A percentile compares a stretch with the other conserved stretches of the same genome.
Conservation (phyloP, 805 yeast species). For the Teunomyces tritomae region DNA sequence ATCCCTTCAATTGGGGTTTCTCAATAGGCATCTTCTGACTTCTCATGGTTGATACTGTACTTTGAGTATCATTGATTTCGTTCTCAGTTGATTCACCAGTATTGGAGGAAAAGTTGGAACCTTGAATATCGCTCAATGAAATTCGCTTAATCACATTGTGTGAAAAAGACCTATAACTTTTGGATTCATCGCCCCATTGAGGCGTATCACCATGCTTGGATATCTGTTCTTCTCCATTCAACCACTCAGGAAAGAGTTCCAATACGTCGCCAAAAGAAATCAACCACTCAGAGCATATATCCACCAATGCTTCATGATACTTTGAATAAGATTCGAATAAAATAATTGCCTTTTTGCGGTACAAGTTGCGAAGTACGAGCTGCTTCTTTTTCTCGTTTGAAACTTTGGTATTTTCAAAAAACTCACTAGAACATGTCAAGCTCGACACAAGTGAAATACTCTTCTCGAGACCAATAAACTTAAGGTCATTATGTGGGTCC, state of each 20-base stretch:
- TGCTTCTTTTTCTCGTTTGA: constrained; percentile 27
- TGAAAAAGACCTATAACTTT: constrained; percentile 11
- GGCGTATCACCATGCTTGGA: constrained; percentile 7
- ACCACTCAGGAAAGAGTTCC: constrained; percentile 37
- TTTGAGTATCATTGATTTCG: constrained; percentile 6
- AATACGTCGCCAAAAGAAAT: constrained; percentile 33
- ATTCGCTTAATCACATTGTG: constrained; percentile 18
- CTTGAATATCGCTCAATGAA: constrained; percentile 17
- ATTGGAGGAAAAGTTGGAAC: constrained; percentile 6
- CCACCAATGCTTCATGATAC: constrained; percentile 40
- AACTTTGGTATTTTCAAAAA: constrained; percentile 18
- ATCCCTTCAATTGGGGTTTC: constrained; percentile 3
- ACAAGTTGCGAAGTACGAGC: constrained; percentile 33
- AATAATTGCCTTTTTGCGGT: constrained; percentile 29
- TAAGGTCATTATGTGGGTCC: constrained; percentile 28
- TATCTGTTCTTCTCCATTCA: constrained; percentile 21
- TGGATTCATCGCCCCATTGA: constrained; percentile 7
- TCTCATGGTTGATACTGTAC: neutral
- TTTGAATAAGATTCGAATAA: constrained; percentile 32
- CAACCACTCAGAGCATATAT: constrained; percentile 41
- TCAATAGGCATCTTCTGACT: neutral
- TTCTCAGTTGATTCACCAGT: constrained; percentile 15
- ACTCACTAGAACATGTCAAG: constrained; percentile 22
- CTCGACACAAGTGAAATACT: constrained; percentile 30
- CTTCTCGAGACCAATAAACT: constrained; percentile 31